Percentiles rank a stretch among this genome's conserved stretches.
Conservation (phyloP, 116 monocot species). For the Thalassia testudinum region DNA sequence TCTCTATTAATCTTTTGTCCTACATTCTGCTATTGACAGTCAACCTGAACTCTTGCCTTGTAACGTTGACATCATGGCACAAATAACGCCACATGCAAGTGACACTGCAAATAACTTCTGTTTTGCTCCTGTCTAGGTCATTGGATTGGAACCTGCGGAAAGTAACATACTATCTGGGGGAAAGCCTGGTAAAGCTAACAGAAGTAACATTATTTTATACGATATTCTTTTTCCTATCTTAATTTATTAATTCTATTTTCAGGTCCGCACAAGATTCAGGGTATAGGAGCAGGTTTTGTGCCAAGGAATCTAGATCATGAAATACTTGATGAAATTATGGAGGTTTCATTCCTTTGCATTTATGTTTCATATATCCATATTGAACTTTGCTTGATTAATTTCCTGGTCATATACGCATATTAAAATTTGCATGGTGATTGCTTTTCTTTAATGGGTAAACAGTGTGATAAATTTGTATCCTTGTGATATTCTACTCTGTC, state of each 20-base stretch:
- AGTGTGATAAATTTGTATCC: no score
- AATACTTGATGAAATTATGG: constrained; percentile 75
- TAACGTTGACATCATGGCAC: no score
- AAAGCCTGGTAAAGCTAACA: constrained; percentile 54
- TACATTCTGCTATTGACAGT: no score
- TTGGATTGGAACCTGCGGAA: constrained; percentile 91
- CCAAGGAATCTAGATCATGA: constrained; percentile 74
- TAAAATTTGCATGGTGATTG: neutral
- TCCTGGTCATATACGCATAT: neutral
- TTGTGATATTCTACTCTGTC: no score
- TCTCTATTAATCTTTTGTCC: no score
- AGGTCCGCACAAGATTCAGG: constrained; percentile 99
- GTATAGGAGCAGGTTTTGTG: constrained; percentile 91
- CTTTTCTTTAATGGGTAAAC: no score
- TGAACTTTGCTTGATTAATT: no score
- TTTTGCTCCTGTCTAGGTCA: constrained; percentile 43
- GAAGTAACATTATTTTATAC: neutral
- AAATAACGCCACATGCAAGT: neutral
- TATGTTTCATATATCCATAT: no score
- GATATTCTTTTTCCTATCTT: neutral
- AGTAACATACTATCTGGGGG: constrained; percentile 94
- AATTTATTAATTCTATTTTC: neutral
- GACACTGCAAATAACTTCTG: neutral
- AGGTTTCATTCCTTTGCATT: constrained; percentile 29
- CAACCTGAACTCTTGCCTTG: no score